A percentile compares a stretch with the other conserved stretches of the same genome.
phyloP scores from a whole-genome alignment of 352 stramenopile genomes.

The Phytophthora fragariaefolia region DNA sequence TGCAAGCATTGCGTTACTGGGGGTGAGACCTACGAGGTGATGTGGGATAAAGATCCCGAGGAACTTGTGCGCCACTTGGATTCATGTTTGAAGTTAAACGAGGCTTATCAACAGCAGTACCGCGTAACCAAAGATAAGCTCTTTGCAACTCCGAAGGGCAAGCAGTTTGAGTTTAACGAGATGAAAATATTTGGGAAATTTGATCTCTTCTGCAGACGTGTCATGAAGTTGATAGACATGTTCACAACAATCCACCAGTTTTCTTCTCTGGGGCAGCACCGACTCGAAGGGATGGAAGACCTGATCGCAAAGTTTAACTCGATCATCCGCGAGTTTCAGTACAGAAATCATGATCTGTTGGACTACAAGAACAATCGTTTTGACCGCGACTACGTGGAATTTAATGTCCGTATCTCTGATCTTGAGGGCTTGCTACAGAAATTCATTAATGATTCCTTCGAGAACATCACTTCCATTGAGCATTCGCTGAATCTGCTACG shows the following conservation, averaged over 20 bases:
- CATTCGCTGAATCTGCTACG: constrained; percentile 96
- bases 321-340: constrained; percentile 97
- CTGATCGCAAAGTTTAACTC: constrained; percentile 95
- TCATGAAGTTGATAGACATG: constrained; percentile 99
- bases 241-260: constrained; percentile 99
- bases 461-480: constrained; percentile 98
- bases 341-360: constrained; percentile 96
- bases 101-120: constrained; percentile 99
- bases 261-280: constrained; percentile 91
- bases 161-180: constrained; percentile 99
- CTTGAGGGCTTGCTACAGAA: constrained; percentile 97
- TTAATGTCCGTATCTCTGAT: constrained; percentile 96
- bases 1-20: constrained; percentile 96
- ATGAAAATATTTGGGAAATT: constrained; percentile 99
- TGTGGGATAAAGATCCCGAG: constrained; percentile 96
- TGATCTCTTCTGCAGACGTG: constrained; percentile 96
- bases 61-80: constrained; percentile 95
- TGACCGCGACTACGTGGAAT: constrained; percentile 97
- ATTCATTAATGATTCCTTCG: constrained; percentile 99
- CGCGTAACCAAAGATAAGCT: constrained; percentile 98
- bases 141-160: constrained; percentile 94
- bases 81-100: constrained; percentile 97
- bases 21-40: constrained; percentile 86
- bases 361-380: constrained; percentile 99
- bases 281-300: constrained; percentile 93